A percentile compares a stretch with the other conserved stretches of the same genome.
phyloP scores from a whole-genome alignment of 371 early-diverging fungal genomes.

The Syncephalis plumigaleata region DNA sequence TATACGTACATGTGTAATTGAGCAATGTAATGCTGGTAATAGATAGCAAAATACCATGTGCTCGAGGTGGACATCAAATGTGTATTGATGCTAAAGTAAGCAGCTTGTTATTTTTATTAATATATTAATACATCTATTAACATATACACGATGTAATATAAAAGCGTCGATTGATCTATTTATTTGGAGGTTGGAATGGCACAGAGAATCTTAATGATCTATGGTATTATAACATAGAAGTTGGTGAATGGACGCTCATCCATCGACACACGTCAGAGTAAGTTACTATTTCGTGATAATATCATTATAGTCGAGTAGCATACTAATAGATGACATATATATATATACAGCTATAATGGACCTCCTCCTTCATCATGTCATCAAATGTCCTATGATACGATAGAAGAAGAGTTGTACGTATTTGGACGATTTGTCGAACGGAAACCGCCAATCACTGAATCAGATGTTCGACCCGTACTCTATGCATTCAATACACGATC shows the following conservation, averaged over 20 bases:
- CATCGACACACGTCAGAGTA: constrained; percentile 54
- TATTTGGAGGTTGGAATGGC: constrained; percentile 96
- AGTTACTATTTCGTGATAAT: background rate
- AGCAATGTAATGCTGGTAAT: too few species aligned
- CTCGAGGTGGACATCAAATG: constrained; percentile 95
- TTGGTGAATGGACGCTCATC: constrained; percentile 50
- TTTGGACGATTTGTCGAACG: constrained; percentile 79
- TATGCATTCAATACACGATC: too few species aligned
- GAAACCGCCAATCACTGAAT: constrained; percentile 13
- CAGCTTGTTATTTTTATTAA: background rate
- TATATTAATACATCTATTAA: background rate
- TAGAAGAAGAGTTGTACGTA: constrained; percentile 50
- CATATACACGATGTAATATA: too few species aligned
- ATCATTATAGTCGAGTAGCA: too few species aligned
- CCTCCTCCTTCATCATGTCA: constrained; percentile 88
- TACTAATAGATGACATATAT: constrained; percentile 1
- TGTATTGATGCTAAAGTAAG: constrained; percentile 52
- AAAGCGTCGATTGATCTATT: constrained; percentile 46
- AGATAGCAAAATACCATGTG: constrained; percentile 16
- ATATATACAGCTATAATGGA: constrained; percentile 43
- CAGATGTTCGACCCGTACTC: too few species aligned
- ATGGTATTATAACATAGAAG: constrained; percentile 57
- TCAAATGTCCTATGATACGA: constrained; percentile 74
- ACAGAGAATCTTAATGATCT: constrained; percentile 71
- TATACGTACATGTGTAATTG: too few species aligned